Percentiles rank a stretch among this genome's conserved stretches.
phyloP scores from a whole-genome alignment of 805 yeast genomes.

The Saccharomycopsis sp. region DNA sequence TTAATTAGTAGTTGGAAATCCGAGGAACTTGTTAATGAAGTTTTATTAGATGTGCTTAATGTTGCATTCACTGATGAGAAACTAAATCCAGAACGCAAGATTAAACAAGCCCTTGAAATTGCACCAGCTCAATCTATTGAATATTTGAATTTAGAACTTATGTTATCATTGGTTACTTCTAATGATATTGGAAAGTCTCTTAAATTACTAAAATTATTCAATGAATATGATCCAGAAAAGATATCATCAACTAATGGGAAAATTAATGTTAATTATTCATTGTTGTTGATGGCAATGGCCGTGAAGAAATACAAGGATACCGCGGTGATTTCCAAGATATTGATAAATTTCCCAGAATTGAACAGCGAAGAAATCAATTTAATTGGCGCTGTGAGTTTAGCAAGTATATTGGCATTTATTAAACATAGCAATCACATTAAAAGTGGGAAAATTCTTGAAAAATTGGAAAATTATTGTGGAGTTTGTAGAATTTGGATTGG shows the following conservation, averaged over 20 bases:
- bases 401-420: too few relatives aligned
- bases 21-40: background rate
- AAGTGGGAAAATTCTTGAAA: constrained; percentile 6
- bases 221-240: background rate
- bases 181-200: background rate
- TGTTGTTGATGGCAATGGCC: background rate
- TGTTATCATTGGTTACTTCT: background rate
- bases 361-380: too few relatives aligned
- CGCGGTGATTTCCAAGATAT: too few relatives aligned
- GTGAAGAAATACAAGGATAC: too few relatives aligned
- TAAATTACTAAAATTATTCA: background rate
- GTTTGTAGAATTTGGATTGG: constrained; percentile 33
- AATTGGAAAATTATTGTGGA: constrained; percentile 29
- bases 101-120: background rate
- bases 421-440: too few relatives aligned
- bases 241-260: background rate
- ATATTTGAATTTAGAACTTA: background rate
- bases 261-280: constrained; percentile 1
- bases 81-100: too few relatives aligned
- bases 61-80: too few relatives aligned
- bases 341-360: too few relatives aligned
- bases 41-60: too few relatives aligned
- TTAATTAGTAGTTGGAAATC: constrained; percentile 4
- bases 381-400: too few relatives aligned
- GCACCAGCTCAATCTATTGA: constrained; percentile 3